Conservation (phyloP, 768 basidiomycete species). For the Rhodosporidiobolus odoratus region DNA sequence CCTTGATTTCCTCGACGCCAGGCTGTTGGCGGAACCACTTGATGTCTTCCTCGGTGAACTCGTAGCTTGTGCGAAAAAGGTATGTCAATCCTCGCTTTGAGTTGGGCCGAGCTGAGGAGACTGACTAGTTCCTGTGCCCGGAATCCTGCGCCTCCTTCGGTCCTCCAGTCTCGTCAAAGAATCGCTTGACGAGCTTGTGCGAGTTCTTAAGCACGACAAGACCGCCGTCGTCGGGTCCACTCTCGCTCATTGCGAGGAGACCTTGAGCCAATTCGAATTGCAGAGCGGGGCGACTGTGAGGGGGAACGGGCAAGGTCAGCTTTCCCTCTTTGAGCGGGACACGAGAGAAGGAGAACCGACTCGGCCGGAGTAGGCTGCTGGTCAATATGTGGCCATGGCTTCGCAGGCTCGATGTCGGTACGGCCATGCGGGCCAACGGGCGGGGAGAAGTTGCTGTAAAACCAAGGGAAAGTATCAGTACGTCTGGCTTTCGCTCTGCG, state of each 20-base stretch:
- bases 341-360: background rate
- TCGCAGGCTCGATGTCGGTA: slow-evolving; percentile 11
- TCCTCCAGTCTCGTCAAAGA: slow-evolving; percentile 18
- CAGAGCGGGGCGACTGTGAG: background rate
- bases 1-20: slow-evolving; percentile 44
- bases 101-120: background rate
- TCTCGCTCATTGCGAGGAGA: slow-evolving; percentile 39
- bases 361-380: background rate
- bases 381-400: slow-evolving; percentile 40
- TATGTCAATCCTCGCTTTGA: background rate
- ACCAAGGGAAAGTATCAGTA: background rate
- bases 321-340: background rate
- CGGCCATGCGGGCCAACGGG: slow-evolving; percentile 12
- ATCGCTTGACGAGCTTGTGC: slow-evolving; percentile 35
- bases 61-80: slow-evolving; percentile 1
- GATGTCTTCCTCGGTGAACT: slow-evolving; percentile 39
- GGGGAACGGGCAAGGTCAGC: background rate
- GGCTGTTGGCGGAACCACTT: slow-evolving; percentile 42
- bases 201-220: slow-evolving; percentile 38
- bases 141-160: slow-evolving; percentile 8
- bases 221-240: slow-evolving; percentile 43
- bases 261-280: slow-evolving; percentile 34
- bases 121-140: slow-evolving; percentile 1
- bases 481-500: no score
- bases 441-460: slow-evolving; percentile 13